Evolutionary conservation across 116 monocot genomes (phyloP).

Genomic region (Cymodocea nodosa): DNA sequence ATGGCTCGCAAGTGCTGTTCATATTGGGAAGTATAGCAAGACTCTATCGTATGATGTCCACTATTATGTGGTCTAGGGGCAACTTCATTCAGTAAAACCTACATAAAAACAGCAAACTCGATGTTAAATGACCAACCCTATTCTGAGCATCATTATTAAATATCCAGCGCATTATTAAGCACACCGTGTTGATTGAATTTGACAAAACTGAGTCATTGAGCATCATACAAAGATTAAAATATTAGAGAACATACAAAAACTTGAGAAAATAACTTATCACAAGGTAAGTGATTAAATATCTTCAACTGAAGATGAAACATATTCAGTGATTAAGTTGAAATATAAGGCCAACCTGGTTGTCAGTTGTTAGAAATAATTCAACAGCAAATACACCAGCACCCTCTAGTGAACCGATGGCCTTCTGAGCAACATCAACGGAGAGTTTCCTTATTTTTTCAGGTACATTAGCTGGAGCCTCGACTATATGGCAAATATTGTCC

Average conservation of each 20-base stretch:
- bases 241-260: too few relatives aligned
- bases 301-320: neutral
- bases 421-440: slow-evolving; percentile 54
- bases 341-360: slow-evolving; percentile 37
- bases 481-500: slow-evolving; percentile 91
- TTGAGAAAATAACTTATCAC: neutral
- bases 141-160: neutral
- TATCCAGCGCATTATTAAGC: neutral
- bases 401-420: slow-evolving; percentile 63
- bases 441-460: slow-evolving; percentile 44
- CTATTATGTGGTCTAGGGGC: slow-evolving; percentile 97
- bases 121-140: too few relatives aligned
- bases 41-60: slow-evolving; percentile 97
- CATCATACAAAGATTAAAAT: too few relatives aligned
- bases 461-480: slow-evolving; percentile 83
- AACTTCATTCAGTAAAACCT: slow-evolving; percentile 94
- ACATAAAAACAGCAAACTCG: slow-evolving; percentile 1
- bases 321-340: neutral
- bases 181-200: too few relatives aligned
- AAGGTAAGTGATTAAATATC: neutral
- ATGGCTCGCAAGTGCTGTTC: slow-evolving; percentile 92
- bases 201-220: too few relatives aligned
- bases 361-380: slow-evolving; percentile 72
- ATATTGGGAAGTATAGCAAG: slow-evolving; percentile 92
- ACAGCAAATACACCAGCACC: slow-evolving; percentile 95